Percentiles rank a stretch among this genome's conserved stretches.
These are phyloP conservation scores for Syncephalastrum contaminatum DNA, from an alignment of 371 early-diverging fungal genomes.

Conservation along the genomic window DNA sequence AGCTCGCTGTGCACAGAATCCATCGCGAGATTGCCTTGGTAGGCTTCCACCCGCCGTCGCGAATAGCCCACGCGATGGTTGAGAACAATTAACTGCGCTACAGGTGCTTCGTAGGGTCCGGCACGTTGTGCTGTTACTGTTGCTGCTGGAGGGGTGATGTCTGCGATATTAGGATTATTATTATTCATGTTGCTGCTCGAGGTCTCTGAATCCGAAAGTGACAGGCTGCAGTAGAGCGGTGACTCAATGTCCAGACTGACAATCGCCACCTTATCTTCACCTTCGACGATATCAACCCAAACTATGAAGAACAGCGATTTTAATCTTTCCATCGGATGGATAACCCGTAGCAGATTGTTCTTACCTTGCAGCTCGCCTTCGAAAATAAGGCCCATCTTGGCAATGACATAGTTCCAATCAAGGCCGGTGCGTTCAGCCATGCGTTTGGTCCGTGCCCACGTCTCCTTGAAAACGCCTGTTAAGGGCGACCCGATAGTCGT, in stretches of 20 bases:
- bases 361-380: constrained; percentile 29
- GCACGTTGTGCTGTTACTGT: constrained; percentile 18
- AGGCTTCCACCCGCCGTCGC: constrained; percentile 39
- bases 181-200: too few species aligned
- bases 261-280: constrained; percentile 39
- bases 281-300: constrained; percentile 26
- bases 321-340: not conserved
- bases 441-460: constrained; percentile 32
- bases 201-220: constrained; percentile 2
- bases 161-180: not conserved
- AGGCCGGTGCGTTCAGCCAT: constrained; percentile 23
- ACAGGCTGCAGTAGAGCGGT: constrained; percentile 29
- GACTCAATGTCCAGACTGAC: constrained; percentile 56
- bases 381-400: constrained; percentile 42
- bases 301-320: constrained; percentile 14
- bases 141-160: constrained; percentile 6
- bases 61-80: constrained; percentile 60
- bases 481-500: constrained; percentile 3
- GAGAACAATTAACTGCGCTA: constrained; percentile 31
- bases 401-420: constrained; percentile 26
- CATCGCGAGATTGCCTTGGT: constrained; percentile 20
- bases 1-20: constrained; percentile 19
- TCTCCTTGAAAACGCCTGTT: constrained; percentile 23
- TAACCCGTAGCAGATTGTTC: not conserved
- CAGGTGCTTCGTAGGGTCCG: too few species aligned